Conservation (phyloP, 495 filamentous ascomycete genomes). For the Aspergillus egyptiacus region DNA sequence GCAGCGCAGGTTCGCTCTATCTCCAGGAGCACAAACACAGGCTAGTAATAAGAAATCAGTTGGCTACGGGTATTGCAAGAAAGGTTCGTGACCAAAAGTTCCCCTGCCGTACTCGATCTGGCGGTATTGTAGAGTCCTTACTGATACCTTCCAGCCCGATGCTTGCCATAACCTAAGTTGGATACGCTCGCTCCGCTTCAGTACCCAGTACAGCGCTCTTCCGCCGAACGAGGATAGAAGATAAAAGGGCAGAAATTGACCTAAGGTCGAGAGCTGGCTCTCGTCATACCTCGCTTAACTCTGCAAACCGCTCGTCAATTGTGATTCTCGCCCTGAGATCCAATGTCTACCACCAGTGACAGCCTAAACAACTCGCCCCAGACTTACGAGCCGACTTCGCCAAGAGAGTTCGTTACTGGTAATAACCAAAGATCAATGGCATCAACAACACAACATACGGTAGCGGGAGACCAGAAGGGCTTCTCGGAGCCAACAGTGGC, state of each 20-base stretch:
- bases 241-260: not conserved
- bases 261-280: constrained; percentile 32
- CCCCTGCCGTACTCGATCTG: not conserved
- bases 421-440: constrained; percentile 32
- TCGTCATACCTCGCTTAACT: constrained; percentile 21
- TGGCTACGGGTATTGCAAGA: not conserved
- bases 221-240: not conserved
- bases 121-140: not conserved
- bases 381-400: constrained; percentile 31
- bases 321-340: constrained; percentile 5
- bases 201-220: not conserved
- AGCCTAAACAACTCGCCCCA: constrained; percentile 27
- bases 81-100: not conserved
- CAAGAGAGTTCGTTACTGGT: constrained; percentile 29
- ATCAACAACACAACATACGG: constrained; percentile 18
- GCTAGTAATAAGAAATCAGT: constrained; percentile 8
- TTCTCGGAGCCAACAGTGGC: constrained; percentile 45
- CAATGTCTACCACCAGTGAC: constrained; percentile 26
- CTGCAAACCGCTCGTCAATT: not conserved
- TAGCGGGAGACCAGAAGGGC: constrained; percentile 22
- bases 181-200: not conserved
- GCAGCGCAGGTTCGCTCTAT: constrained; percentile 26
- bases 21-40: constrained; percentile 3
- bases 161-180: not conserved
- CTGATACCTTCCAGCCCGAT: not conserved